phyloP scores from a whole-genome alignment of 176 grass and related monocot genomes.

The Aegilops sharonensis region DNA sequence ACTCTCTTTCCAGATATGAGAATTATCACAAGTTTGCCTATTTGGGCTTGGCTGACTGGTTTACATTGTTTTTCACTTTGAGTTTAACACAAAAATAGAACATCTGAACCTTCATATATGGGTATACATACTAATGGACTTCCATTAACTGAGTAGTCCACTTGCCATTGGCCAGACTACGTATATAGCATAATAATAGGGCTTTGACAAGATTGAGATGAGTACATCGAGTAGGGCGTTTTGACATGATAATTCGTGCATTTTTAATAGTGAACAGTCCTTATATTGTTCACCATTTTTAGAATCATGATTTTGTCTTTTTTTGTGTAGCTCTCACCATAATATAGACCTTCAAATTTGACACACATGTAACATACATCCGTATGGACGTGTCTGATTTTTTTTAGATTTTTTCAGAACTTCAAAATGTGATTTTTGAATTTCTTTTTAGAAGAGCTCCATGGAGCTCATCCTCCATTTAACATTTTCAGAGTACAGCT shows the following conservation, averaged over 20 bases:
- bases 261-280: too few species aligned
- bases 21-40: neutral
- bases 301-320: too few species aligned
- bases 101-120: neutral
- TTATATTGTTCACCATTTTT: too few species aligned
- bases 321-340: too few species aligned
- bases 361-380: too few species aligned
- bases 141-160: neutral
- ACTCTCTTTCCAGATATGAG: neutral
- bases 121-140: neutral
- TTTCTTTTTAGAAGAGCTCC: too few species aligned
- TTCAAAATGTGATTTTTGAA: too few species aligned
- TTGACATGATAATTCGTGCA: too few species aligned
- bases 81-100: neutral
- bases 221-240: neutral
- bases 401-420: too few species aligned
- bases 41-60: neutral
- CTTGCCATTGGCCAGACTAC: constrained; percentile 1
- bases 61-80: neutral
- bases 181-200: neutral
- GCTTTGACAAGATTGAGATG: constrained; percentile 4
- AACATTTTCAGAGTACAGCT: neutral
- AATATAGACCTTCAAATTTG: too few species aligned
- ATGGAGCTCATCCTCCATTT: too few species aligned
- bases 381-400: too few species aligned